Evolutionary conservation across 2,329 filamentous ascomycete genomes (phyloP).

Genomic region (Apiospora koreana): DNA sequence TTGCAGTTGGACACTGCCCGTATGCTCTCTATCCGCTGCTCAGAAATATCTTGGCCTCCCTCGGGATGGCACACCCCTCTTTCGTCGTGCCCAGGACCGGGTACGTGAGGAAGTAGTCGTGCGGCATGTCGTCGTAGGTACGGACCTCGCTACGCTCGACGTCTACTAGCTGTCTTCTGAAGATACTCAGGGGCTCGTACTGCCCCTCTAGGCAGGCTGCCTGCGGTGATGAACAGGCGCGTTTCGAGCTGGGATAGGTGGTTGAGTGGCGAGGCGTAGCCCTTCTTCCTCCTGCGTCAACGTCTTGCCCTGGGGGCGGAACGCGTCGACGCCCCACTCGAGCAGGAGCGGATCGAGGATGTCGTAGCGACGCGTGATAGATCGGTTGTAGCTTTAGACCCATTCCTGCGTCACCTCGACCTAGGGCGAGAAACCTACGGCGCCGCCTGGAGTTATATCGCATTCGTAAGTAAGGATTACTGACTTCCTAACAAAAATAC

Average conservation of each 20-base stretch:
- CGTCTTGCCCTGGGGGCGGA: slow-evolving; percentile 15
- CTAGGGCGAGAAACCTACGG: slow-evolving; percentile 24
- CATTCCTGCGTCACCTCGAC: slow-evolving; percentile 20
- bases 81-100: slow-evolving; percentile 11
- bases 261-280: slow-evolving; percentile 24
- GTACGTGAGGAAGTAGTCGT: slow-evolving; percentile 17
- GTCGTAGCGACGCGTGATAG: slow-evolving; percentile 16
- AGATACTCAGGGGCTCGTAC: slow-evolving; percentile 18
- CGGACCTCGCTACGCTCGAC: slow-evolving; percentile 18
- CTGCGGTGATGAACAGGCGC: slow-evolving; percentile 23
- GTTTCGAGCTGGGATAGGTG: slow-evolving; percentile 23
- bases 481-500: too few relatives aligned
- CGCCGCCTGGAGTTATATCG: too few relatives aligned
- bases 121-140: slow-evolving; percentile 17
- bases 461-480: too few relatives aligned
- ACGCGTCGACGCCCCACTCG: slow-evolving; percentile 24
- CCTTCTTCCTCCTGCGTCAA: slow-evolving; percentile 15
- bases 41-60: neutral
- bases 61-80: slow-evolving; percentile 13
- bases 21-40: neutral
- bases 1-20: too few relatives aligned
- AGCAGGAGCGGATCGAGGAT: slow-evolving; percentile 20
- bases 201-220: slow-evolving; percentile 22
- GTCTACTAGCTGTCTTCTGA: slow-evolving; percentile 21
- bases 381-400: slow-evolving; percentile 13